Percentiles rank a stretch among this genome's conserved stretches.
Evolutionary conservation across 129 eudicot genomes (phyloP).

Genomic region (Artemisia annua): DNA sequence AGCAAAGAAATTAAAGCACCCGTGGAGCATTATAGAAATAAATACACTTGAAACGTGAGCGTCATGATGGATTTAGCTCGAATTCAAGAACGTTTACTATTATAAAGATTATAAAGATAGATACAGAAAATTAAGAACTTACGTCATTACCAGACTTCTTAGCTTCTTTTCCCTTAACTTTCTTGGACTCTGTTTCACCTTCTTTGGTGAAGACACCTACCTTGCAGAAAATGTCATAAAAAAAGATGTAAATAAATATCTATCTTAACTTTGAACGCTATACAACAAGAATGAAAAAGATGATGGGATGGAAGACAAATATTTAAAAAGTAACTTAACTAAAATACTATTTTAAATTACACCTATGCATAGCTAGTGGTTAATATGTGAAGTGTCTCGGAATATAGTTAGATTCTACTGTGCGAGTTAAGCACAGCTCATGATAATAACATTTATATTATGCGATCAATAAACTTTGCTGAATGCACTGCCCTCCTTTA

Average conservation of each 20-base stretch:
- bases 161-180: conserved; percentile 27
- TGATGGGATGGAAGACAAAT: not conserved
- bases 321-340: not conserved
- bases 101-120: not conserved
- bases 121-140: conserved; percentile 19
- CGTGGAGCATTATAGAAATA: not conserved
- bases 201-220: conserved; percentile 62
- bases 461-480: no score
- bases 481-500: no score
- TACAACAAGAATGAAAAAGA: not conserved
- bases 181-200: conserved; percentile 29
- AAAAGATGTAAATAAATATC: not conserved
- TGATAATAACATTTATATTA: no score
- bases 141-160: conserved; percentile 43
- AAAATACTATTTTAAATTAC: not conserved
- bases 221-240: not conserved
- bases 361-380: not conserved
- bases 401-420: no score
- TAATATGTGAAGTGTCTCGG: no score
- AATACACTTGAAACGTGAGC: not conserved
- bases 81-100: not conserved
- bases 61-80: no score
- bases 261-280: not conserved
- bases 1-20: not conserved
- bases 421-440: no score